phyloP scores from a whole-genome alignment of 768 basidiomycete genomes.

The Pseudohyphozyma bogoriensis region DNA sequence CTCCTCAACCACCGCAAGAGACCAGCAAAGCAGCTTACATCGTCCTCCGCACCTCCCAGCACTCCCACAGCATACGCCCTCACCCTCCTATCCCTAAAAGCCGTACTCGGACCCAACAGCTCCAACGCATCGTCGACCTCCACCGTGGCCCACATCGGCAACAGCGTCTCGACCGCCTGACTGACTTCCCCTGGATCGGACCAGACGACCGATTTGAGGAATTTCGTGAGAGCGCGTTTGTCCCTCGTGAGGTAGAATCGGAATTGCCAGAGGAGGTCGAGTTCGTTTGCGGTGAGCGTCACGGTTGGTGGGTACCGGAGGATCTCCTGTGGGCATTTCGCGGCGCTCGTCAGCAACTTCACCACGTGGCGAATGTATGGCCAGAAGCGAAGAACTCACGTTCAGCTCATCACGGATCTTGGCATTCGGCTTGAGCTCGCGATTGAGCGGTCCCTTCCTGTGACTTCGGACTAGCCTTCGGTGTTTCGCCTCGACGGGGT shows the following conservation, averaged over 20 bases:
- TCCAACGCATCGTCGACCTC: slow-evolving; percentile 95
- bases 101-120: slow-evolving; percentile 77
- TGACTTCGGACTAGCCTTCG: slow-evolving; percentile 87
- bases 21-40: slow-evolving; percentile 48
- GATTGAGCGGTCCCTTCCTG: slow-evolving; percentile 83
- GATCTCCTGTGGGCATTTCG: slow-evolving; percentile 53
- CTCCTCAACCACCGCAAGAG: not conserved
- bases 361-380: too few relatives aligned
- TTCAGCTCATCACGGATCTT: slow-evolving; percentile 86
- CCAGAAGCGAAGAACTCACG: slow-evolving; percentile 45
- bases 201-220: slow-evolving; percentile 96
- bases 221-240: slow-evolving; percentile 90
- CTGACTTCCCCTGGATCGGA: slow-evolving; percentile 90
- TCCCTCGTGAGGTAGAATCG: slow-evolving; percentile 91
- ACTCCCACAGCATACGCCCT: slow-evolving; percentile 89
- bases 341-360: not conserved
- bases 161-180: slow-evolving; percentile 88
- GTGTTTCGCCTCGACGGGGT: slow-evolving; percentile 96
- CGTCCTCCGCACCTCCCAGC: slow-evolving; percentile 82
- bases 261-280: slow-evolving; percentile 96
- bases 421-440: slow-evolving; percentile 93
- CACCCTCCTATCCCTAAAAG: slow-evolving; percentile 61
- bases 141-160: slow-evolving; percentile 94
- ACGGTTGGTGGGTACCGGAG: slow-evolving; percentile 85
- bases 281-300: slow-evolving; percentile 76